Conservation (phyloP, 2,329 filamentous ascomycete species). For the Ceratocystis variospora region DNA sequence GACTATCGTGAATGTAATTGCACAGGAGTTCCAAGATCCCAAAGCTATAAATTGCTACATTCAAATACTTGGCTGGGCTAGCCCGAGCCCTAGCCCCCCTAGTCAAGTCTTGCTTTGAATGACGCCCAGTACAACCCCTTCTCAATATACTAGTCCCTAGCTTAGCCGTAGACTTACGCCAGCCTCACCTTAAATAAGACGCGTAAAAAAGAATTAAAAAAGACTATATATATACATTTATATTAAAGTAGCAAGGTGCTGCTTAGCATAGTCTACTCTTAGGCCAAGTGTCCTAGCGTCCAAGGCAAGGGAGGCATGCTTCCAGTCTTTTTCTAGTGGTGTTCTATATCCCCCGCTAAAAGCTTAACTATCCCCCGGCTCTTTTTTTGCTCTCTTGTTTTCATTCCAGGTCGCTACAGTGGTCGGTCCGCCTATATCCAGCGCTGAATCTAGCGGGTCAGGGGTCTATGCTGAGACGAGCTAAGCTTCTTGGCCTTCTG, state of each 20-base stretch:
- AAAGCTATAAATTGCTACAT: neutral
- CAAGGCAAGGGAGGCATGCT: neutral
- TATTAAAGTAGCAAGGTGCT: neutral
- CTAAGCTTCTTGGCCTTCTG: neutral
- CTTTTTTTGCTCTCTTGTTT: neutral
- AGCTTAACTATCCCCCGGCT: neutral
- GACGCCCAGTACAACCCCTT: neutral
- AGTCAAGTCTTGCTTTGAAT: neutral
- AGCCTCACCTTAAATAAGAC: neutral
- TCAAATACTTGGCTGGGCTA: too few relatives aligned
- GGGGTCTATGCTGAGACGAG: constrained; percentile 1
- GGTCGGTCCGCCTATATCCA: neutral
- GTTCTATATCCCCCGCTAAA: neutral
- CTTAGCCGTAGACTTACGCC: neutral
- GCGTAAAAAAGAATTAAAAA: too few relatives aligned
- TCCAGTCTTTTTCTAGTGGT: constrained; percentile 2
- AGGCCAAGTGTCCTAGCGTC: neutral
- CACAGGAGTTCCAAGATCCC: neutral
- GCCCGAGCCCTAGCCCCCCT: neutral
- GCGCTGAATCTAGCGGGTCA: neutral
- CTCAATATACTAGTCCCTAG: neutral
- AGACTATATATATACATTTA: too few relatives aligned
- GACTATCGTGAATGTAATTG: constrained; percentile 4
- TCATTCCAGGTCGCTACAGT: neutral
- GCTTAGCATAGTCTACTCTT: neutral